Conservation (phyloP, 1,284 basidiomycete genomes). For the Phlebopus sp. region DNA sequence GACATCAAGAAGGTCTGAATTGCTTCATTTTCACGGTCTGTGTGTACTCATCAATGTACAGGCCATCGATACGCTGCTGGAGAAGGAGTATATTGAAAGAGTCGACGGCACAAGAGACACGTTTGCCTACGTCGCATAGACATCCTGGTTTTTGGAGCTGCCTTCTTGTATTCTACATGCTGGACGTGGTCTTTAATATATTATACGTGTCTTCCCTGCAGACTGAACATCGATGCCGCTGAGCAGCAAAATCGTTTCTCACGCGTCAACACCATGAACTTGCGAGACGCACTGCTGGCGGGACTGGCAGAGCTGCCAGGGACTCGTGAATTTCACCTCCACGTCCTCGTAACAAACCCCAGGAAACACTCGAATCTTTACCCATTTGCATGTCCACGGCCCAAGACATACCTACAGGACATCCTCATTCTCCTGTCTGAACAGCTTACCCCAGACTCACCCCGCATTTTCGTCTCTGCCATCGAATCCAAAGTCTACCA, state of each 20-base stretch:
- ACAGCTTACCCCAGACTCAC: constrained; percentile 42
- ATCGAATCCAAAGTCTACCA: constrained; percentile 84
- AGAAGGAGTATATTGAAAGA: constrained; percentile 97
- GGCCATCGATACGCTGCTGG: constrained; percentile 96
- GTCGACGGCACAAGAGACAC: constrained; percentile 80
- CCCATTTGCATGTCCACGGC: constrained; percentile 67
- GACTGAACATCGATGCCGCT: neutral
- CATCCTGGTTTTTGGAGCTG: neutral
- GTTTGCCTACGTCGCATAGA: constrained; percentile 72
- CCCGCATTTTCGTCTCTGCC: constrained; percentile 69
- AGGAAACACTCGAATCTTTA: constrained; percentile 70
- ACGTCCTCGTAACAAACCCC: constrained; percentile 71
- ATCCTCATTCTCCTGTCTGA: constrained; percentile 74
- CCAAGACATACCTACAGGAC: constrained; percentile 67
- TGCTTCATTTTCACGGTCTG: neutral
- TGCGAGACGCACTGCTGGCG: constrained; percentile 65
- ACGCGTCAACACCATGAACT: constrained; percentile 32
- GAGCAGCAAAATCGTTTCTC: constrained; percentile 19
- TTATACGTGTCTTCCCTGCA: constrained; percentile 1
- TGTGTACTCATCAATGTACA: constrained; percentile 29
- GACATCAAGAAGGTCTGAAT: constrained; percentile 82
- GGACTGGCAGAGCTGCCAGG: constrained; percentile 60
- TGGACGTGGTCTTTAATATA: constrained; percentile 15
- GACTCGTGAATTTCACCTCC: constrained; percentile 67
- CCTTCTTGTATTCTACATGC: constrained; percentile 18